Evolutionary conservation across 2,329 filamentous ascomycete genomes (phyloP).

Genomic region (Diaporthe longicolla): DNA sequence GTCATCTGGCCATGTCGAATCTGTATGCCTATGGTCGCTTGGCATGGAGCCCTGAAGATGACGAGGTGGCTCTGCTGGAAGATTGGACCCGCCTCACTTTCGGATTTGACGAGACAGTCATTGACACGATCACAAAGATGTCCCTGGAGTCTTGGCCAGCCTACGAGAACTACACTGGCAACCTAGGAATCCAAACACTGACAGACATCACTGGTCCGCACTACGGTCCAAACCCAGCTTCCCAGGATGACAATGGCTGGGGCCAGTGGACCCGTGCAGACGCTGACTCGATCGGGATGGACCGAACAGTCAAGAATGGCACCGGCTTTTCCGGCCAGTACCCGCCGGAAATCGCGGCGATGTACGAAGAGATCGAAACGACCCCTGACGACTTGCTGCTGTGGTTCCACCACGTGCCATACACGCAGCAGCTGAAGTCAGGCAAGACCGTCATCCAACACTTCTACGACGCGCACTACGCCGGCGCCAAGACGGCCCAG

Average conservation of each 20-base stretch:
- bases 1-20: constrained; percentile 79
- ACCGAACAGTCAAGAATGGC: constrained; percentile 77
- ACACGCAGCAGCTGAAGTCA: constrained; percentile 72
- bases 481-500: constrained; percentile 72
- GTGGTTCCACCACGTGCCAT: constrained; percentile 83
- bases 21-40: constrained; percentile 78
- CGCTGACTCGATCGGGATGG: constrained; percentile 74
- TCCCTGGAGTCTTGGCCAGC: constrained; percentile 79
- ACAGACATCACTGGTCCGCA: constrained; percentile 77
- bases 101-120: constrained; percentile 65
- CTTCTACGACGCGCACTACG: constrained; percentile 67
- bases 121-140: constrained; percentile 72
- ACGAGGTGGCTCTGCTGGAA: constrained; percentile 66
- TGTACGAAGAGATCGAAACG: constrained; percentile 72
- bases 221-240: constrained; percentile 77
- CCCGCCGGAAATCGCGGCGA: constrained; percentile 68
- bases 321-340: constrained; percentile 78
- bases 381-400: constrained; percentile 78
- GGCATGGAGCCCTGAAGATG: constrained; percentile 72
- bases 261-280: constrained; percentile 81
- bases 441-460: constrained; percentile 75
- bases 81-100: constrained; percentile 81
- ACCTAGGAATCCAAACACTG: constrained; percentile 78
- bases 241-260: constrained; percentile 77
- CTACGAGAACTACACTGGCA: constrained; percentile 80